Conservation (phyloP, 1,139 yeast genomes). For the Pichia sp. region DNA sequence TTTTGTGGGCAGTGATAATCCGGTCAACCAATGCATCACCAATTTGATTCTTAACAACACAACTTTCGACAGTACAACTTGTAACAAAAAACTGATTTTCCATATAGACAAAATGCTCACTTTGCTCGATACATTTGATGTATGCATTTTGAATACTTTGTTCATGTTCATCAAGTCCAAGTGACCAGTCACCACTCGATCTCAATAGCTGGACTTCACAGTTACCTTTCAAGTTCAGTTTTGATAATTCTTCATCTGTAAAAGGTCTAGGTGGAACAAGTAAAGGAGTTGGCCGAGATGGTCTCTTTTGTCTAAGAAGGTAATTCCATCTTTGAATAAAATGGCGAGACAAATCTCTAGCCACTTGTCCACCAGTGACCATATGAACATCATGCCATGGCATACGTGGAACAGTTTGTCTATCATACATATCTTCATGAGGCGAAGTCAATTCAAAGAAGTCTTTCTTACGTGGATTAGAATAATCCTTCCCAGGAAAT, state of each 20-base stretch:
- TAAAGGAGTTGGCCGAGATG: constrained; percentile 88
- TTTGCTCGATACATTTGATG: constrained; percentile 80
- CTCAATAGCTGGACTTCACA: constrained; percentile 89
- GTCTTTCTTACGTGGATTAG: constrained; percentile 91
- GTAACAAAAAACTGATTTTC: constrained; percentile 87
- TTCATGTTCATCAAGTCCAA: constrained; percentile 81
- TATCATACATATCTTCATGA: constrained; percentile 87
- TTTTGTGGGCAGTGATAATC: constrained; percentile 79
- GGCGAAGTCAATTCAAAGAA: constrained; percentile 79
- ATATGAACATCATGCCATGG: constrained; percentile 99
- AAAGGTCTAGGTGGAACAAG: constrained; percentile 90
- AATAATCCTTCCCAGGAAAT: constrained; percentile 96
- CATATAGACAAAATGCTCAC: constrained; percentile 88
- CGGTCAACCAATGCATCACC: constrained; percentile 97
- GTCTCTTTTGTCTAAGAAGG: constrained; percentile 84
- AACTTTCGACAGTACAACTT: constrained; percentile 81
- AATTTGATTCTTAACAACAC: constrained; percentile 77
- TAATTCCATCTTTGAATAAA: constrained; percentile 98
- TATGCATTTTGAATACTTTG: constrained; percentile 92
- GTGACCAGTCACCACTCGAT: constrained; percentile 89
- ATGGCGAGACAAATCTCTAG: constrained; percentile 88
- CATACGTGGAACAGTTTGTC: constrained; percentile 82
- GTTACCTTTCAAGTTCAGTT: constrained; percentile 69
- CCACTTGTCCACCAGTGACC: constrained; percentile 94
- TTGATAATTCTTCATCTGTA: constrained; percentile 62